Evolutionary conservation across 148 eudicot genomes (phyloP).

Genomic region (Cornus suecica): DNA sequence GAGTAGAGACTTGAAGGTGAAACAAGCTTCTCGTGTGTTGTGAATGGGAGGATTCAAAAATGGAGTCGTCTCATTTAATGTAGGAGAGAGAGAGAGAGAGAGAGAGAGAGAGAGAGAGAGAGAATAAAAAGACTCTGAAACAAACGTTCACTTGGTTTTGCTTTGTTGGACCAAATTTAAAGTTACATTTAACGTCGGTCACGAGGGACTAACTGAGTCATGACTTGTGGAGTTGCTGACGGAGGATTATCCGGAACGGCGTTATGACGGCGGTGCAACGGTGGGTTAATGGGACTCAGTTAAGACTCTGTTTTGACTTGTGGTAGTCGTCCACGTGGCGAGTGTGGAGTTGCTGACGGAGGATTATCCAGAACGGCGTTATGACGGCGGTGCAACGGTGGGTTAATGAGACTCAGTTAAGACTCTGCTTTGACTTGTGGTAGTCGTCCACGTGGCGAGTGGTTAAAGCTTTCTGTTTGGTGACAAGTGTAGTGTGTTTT

Average conservation of each 20-base stretch:
- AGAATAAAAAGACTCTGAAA: not conserved
- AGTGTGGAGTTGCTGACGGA: not conserved
- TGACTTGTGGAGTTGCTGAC: not conserved
- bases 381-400: not conserved
- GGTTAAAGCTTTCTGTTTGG: not conserved
- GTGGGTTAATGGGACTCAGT: not conserved
- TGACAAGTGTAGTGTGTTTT: conserved; percentile 6
- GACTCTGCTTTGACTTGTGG: not conserved
- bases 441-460: conserved; percentile 21
- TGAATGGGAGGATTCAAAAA: not conserved
- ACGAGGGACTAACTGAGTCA: not conserved
- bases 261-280: not conserved
- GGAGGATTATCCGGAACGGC: not conserved
- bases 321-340: too few species aligned
- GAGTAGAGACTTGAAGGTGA: not conserved
- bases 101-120: not conserved
- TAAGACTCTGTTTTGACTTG: not conserved
- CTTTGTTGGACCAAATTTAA: not conserved
- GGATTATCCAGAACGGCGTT: not conserved
- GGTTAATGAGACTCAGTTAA: not conserved
- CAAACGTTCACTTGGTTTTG: conserved; percentile 12
- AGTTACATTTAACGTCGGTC: not conserved
- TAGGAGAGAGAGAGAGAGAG: conserved; percentile 6
- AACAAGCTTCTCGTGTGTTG: conserved; percentile 25
- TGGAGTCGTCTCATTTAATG: conserved; percentile 12